phyloP scores from a whole-genome alignment of 306 rosid genomes.

The Vigna mungo region DNA sequence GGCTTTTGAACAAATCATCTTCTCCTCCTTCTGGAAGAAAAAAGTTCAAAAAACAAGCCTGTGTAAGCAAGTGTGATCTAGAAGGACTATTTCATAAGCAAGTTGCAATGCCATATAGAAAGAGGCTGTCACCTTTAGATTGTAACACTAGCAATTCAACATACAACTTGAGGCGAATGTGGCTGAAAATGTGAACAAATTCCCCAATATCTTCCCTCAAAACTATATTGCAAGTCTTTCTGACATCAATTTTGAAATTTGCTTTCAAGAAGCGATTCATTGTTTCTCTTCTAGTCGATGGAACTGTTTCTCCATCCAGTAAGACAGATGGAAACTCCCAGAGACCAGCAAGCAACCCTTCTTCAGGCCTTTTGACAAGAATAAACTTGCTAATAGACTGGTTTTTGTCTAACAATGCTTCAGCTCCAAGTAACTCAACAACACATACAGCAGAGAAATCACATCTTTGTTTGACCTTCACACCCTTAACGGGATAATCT shows the following conservation, averaged over 20 bases:
- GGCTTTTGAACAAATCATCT: conserved; percentile 48
- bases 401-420: conserved; percentile 39
- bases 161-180: conserved; percentile 88
- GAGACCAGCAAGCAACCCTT: conserved; percentile 95
- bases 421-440: conserved; percentile 71
- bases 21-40: conserved; percentile 59
- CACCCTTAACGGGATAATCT: conserved; percentile 75
- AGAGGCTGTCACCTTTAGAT: conserved; percentile 63
- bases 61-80: not conserved
- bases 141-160: conserved; percentile 72
- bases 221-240: conserved; percentile 55
- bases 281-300: conserved; percentile 61
- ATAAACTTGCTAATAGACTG: conserved; percentile 62
- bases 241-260: conserved; percentile 59
- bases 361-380: conserved; percentile 84
- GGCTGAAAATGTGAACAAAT: conserved; percentile 83
- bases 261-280: conserved; percentile 58
- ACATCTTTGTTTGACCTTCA: conserved; percentile 68
- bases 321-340: conserved; percentile 96
- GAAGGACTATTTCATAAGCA: not conserved
- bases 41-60: conserved; percentile 20
- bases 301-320: conserved; percentile 65
- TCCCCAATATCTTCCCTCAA: conserved; percentile 83
- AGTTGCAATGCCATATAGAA: conserved; percentile 40
- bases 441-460: conserved; percentile 84